Base-by-base conservation (phyloP, 345 rosid species). In the Linum trigynum region DNA sequence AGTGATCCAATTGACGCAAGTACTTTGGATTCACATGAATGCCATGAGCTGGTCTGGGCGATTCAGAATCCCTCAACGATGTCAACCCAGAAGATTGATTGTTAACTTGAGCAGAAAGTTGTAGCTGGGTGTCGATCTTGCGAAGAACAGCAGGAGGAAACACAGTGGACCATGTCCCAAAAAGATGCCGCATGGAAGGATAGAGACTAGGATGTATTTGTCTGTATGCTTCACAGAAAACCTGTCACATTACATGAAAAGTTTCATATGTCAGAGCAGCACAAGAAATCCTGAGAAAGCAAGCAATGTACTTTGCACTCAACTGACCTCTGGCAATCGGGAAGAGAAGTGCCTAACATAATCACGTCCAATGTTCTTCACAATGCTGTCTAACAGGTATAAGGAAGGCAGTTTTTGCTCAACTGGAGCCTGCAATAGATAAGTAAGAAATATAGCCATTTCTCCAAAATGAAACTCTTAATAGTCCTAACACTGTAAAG, bases 11-110 rank as follows among this genome's bases (percentile, higher is more conserved):
- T 78, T 85, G 95, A 61, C 94, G 89, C 58, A 95, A 74, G 64
- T 95, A 95, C 78, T 91, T 91, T 10, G 99, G 98, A 72, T 95
- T 95, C 72, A 95, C 98, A 86, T 95, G 99, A 69, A 95, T 95
- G 70, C 98, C 87, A 78, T 87, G 88, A 7, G 85, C 65, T 71
- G 94, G 90, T 64, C 88, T 89, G 67, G 89, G 75, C 0, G 99
- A 82, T 66, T 85, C 94, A 40, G 98, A 82, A 74, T 81, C 73
- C 73, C 80, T 82, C 59, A 74, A 35, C 37, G 96, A 79, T 68
- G 73, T 61, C 59, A 73, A 65, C 59, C 78, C 73, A 1, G 88
- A 64, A 16, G 94, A 76, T 16, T 81, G 92, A 62, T 76, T 78
- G 72, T 76, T 79, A 39, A 68, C 61, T 61, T 83, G 72, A 5